Percentiles rank a stretch among this genome's conserved stretches.
phyloP scores from a whole-genome alignment of 768 basidiomycete genomes.

The Pholiota conissans region DNA sequence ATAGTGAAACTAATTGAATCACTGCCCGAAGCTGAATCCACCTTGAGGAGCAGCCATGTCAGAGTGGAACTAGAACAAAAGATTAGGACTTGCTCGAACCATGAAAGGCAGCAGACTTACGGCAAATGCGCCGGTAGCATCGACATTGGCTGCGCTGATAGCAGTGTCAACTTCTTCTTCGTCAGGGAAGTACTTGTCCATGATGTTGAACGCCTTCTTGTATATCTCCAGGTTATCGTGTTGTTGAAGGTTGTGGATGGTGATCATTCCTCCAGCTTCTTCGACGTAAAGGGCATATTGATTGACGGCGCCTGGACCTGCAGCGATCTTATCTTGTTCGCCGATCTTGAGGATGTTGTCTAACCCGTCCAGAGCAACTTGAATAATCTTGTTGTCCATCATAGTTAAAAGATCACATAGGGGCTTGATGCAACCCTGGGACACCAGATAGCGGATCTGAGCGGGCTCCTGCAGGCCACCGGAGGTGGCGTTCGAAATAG shows the following conservation, averaged over 20 bases:
- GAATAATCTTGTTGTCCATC: conserved; percentile 99
- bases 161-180: conserved; percentile 92
- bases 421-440: conserved; percentile 98
- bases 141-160: conserved; percentile 74
- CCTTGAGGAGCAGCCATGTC: conserved; percentile 90
- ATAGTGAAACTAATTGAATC: conserved; percentile 14
- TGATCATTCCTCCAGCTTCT: conserved; percentile 98
- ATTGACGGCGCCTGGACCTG: conserved; percentile 82
- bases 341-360: conserved; percentile 99
- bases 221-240: conserved; percentile 99
- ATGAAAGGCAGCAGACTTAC: conserved; percentile 40
- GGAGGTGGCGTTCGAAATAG: conserved; percentile 97
- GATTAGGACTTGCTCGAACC: conserved; percentile 4
- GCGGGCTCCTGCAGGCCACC: conserved; percentile 95
- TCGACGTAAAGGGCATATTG: conserved; percentile 94
- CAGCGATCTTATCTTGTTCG: conserved; percentile 86
- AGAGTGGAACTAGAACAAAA: conserved; percentile 65
- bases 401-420: conserved; percentile 94
- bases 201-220: conserved; percentile 99
- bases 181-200: conserved; percentile 98
- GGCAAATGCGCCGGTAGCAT: conserved; percentile 71
- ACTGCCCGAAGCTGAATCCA: conserved; percentile 91
- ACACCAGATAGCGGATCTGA: conserved; percentile 97
- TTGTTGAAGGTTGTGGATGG: conserved; percentile 98
- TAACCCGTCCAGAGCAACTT: conserved; percentile 95